phyloP scores from a whole-genome alignment of 441 rosid genomes.

The Cnidoscolus chayamansa region DNA sequence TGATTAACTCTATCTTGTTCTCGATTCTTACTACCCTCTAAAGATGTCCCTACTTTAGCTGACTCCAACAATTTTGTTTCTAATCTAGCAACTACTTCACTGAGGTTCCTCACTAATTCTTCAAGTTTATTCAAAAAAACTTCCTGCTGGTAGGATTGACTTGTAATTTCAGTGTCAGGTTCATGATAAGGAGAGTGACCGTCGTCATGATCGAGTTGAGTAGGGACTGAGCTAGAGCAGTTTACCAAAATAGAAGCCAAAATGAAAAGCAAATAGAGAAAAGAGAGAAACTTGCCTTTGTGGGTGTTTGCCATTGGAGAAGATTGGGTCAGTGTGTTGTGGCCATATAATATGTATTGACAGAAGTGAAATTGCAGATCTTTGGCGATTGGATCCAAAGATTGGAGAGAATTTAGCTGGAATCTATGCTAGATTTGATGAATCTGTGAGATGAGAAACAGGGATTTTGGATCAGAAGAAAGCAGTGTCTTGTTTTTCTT shows the following conservation, averaged over 20 bases:
- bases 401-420: constrained; percentile 32
- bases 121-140: constrained; percentile 56
- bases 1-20: constrained; percentile 29
- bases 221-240: constrained; percentile 29
- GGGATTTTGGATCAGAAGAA: constrained; percentile 22
- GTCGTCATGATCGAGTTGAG: constrained; percentile 33
- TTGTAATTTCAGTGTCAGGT: constrained; percentile 21
- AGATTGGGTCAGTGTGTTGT: constrained; percentile 32
- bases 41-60: constrained; percentile 16
- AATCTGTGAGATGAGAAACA: constrained; percentile 21
- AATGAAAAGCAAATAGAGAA: constrained; percentile 42
- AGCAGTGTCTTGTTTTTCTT: neutral
- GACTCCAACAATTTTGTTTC: constrained; percentile 49
- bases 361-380: constrained; percentile 26
- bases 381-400: constrained; percentile 36
- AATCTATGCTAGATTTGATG: constrained; percentile 45
- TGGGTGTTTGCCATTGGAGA: constrained; percentile 50
- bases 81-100: constrained; percentile 58
- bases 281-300: constrained; percentile 51
- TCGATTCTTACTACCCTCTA: constrained; percentile 18
- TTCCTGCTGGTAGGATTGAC: constrained; percentile 35
- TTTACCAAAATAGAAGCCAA: constrained; percentile 28
- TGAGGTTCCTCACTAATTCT: constrained; percentile 66
- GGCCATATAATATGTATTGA: neutral
- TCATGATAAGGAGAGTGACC: constrained; percentile 24